Evolutionary conservation across 441 rosid species (phyloP).

Genomic region (Populus tomentosa): DNA sequence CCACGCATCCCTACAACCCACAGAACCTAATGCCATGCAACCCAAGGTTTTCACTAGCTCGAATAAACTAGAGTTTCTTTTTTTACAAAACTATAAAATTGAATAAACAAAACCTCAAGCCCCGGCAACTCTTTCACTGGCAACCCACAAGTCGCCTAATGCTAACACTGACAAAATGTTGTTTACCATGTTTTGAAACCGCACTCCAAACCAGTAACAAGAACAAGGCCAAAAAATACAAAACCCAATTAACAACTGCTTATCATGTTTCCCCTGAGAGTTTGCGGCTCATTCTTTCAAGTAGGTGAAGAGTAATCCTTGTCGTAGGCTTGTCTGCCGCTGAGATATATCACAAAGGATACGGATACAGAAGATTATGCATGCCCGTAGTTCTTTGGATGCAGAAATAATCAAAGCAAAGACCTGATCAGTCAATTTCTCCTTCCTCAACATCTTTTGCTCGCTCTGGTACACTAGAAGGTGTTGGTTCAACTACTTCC

Average conservation of each 20-base stretch:
- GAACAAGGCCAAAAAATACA: background rate
- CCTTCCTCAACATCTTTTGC: conserved; percentile 54
- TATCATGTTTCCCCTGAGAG: background rate
- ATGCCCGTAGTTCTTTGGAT: background rate
- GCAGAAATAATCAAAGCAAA: background rate
- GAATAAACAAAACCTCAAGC: background rate
- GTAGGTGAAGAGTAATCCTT: background rate
- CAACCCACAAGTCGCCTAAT: background rate
- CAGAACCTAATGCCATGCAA: background rate
- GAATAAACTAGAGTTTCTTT: background rate
- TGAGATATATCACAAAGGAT: too few relatives aligned
- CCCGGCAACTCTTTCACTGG: background rate
- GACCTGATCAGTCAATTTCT: conserved; percentile 36
- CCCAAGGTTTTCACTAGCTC: background rate
- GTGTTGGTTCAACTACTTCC: conserved; percentile 33
- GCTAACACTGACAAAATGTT: too few relatives aligned
- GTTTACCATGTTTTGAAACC: background rate
- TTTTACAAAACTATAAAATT: background rate
- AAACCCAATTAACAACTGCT: background rate
- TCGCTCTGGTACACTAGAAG: conserved; percentile 28
- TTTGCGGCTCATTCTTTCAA: background rate
- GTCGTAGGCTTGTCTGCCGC: background rate
- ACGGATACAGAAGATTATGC: too few relatives aligned
- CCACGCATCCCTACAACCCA: background rate
- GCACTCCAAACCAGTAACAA: background rate